Conservation (phyloP, 352 stramenopile species). For the Phytophthora capsici region DNA sequence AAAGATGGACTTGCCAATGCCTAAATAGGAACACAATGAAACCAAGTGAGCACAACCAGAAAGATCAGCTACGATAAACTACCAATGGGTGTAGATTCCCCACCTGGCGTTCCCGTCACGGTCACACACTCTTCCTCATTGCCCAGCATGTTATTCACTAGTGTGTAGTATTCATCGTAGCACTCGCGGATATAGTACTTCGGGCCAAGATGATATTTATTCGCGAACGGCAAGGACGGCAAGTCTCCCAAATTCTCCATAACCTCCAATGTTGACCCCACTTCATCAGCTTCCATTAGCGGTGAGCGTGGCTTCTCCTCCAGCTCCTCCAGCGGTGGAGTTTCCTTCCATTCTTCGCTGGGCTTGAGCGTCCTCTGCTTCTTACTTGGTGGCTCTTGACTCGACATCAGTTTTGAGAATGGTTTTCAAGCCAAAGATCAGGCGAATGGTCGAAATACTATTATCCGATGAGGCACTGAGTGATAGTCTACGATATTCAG, state of each 20-base stretch:
- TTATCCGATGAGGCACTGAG: no score
- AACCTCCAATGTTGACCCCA: not conserved
- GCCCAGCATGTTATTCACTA: not conserved
- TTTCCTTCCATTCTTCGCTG: not conserved
- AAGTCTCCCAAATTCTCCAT: not conserved
- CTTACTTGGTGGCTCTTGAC: not conserved
- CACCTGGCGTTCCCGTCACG: not conserved
- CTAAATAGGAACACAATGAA: not conserved
- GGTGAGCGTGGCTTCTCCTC: no score
- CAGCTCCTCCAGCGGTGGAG: no score
- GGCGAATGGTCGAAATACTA: no score
- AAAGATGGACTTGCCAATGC: not conserved
- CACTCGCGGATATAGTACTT: not conserved
- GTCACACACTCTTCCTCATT: not conserved
- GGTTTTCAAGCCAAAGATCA: no score
- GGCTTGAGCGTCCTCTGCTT: not conserved
- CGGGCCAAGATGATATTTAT: not conserved
- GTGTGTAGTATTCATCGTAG: not conserved
- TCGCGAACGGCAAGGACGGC: not conserved
- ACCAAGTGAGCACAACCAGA: not conserved
- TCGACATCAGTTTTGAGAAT: no score
- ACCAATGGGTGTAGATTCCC: no score
- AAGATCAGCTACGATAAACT: not conserved
- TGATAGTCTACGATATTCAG: no score
- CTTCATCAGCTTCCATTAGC: not conserved